Evolutionary conservation across 208 protist species (phyloP), one percentile per base, ranked within the genome.

Genomic region (Endotrypanum monterogeii): DNA sequence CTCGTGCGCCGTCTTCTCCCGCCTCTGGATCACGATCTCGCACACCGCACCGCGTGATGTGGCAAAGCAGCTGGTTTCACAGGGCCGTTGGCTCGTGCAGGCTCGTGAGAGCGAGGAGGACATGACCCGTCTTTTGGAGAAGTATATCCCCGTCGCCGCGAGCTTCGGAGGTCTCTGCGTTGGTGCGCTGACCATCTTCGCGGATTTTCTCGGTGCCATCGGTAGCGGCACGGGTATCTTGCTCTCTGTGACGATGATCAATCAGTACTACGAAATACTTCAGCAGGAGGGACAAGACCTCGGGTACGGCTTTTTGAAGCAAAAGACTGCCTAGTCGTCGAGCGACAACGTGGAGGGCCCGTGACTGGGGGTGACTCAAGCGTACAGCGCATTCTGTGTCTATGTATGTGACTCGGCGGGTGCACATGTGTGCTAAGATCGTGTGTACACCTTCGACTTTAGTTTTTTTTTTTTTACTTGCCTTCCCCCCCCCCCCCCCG

Each of bases 151-250:
- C 48, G 99, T 98, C 41, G 99, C 99, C 23, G 99, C 99, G 70
- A 98, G 98, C 69, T 99, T 99, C 70, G 99, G 99, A 73, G 99
- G 99, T 39, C 98, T 99, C 66, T 99, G 99, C 89, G 99, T 99
- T 60, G 99, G 99, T 52, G 98, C 98, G n/a, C 91, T 99, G 52
- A 99, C 99, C 39, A 93, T 99, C 72, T 88, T 98, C 52, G 99
- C 99, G 9, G 99, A 99, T 88, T 99, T 99, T 77, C 90, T 99
- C 69, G 99, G 99, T 32, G 97, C 98, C 37, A 98, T 98, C 71
- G 93, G 94, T 56, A 98, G 94, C 56, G 99, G 99, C 72, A 99
- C 99, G 12, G 99, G 99, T 89, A 99, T 99, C 74, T 85, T 99
- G 5, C 90, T 99, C 20, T 98, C 99, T 52, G 99, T 99, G 8